Conservation (phyloP, 106 monocot species). For the Dioscorea alata region DNA sequence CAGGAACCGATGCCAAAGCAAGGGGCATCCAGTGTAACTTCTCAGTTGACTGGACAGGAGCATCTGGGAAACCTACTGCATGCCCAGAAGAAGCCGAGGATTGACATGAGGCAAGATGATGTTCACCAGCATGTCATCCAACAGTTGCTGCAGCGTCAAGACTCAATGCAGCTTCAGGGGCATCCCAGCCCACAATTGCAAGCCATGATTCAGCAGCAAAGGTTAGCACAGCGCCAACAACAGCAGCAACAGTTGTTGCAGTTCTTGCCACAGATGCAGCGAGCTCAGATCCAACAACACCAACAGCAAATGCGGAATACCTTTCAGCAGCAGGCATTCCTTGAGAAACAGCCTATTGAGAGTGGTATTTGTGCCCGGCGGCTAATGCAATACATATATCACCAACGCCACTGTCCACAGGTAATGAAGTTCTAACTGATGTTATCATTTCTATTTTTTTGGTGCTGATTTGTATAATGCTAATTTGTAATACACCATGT, state of each 20-base stretch:
- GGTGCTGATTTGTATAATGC: not conserved
- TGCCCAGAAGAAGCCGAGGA: conserved; percentile 56
- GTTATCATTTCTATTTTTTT: not conserved
- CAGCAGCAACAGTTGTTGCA: conserved; percentile 77
- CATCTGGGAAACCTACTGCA: conserved; percentile 24
- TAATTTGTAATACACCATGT: not conserved
- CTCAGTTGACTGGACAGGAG: conserved; percentile 42
- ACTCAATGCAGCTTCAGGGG: conserved; percentile 38
- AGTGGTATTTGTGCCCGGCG: conserved; percentile 70
- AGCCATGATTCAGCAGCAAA: conserved; percentile 74
- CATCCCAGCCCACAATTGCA: conserved; percentile 72
- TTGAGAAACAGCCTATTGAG: conserved; percentile 38
- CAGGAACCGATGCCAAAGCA: conserved; percentile 57
- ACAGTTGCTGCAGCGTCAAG: conserved; percentile 67
- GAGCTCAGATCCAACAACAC: conserved; percentile 44
- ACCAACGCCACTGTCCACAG: conserved; percentile 74
- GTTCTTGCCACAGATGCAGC: conserved; percentile 62
- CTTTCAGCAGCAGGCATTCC: conserved; percentile 39
- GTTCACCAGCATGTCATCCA: conserved; percentile 64
- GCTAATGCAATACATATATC: conserved; percentile 94
- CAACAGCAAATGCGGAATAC: conserved; percentile 48
- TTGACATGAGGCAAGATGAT: conserved; percentile 64
- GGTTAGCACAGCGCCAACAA: conserved; percentile 35
- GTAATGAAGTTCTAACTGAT: conserved; percentile 17
- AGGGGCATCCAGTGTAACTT: conserved; percentile 43